Evolutionary conservation across 805 yeast species (phyloP).

Genomic region (Lipomyces orientalis): DNA sequence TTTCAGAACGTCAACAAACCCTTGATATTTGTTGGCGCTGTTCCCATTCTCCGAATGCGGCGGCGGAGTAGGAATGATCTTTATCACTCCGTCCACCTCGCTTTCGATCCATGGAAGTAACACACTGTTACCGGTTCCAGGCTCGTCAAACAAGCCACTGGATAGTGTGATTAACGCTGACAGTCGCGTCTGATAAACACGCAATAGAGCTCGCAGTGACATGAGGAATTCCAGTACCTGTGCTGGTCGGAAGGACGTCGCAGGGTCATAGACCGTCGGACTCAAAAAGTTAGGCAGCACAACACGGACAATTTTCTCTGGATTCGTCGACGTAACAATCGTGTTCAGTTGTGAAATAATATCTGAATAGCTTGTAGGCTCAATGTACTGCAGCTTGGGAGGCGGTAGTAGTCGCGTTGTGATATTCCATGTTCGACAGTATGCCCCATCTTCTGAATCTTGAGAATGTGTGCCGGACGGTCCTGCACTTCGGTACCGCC

Average conservation of each 20-base stretch:
- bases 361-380: not conserved
- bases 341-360: not conserved
- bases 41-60: conserved; percentile 6
- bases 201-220: conserved; percentile 19
- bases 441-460: conserved; percentile 7
- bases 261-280: conserved; percentile 20
- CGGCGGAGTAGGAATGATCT: conserved; percentile 63
- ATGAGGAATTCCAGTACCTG: conserved; percentile 18
- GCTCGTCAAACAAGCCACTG: conserved; percentile 22
- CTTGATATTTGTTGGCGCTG: conserved; percentile 54
- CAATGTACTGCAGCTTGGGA: conserved; percentile 14
- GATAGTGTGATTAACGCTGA: conserved; percentile 25
- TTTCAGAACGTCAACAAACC: conserved; percentile 76
- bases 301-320: conserved; percentile 9
- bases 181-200: conserved; percentile 9
- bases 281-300: conserved; percentile 28
- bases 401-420: conserved; percentile 22
- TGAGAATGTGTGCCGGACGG: not conserved
- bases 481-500: conserved; percentile 27
- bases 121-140: conserved; percentile 42
- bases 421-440: conserved; percentile 24
- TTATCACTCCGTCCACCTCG: conserved; percentile 69
- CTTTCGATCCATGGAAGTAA: conserved; percentile 61
- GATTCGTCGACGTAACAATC: not conserved
- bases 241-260: conserved; percentile 13